Conservation (phyloP, 495 filamentous ascomycete genomes). For the Monascus purpureus region DNA sequence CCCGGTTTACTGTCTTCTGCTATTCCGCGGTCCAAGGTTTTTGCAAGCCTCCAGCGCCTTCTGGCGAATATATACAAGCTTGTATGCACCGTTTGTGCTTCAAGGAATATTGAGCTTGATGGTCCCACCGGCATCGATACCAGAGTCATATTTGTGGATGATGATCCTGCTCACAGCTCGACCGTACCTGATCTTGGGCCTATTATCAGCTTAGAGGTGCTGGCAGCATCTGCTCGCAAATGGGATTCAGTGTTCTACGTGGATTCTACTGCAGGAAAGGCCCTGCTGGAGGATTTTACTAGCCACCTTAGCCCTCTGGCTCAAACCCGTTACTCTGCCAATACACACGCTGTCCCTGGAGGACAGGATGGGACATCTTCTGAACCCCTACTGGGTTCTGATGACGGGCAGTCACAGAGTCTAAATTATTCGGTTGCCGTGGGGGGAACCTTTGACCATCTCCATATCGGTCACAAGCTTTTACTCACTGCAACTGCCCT, state of each 20-base stretch:
- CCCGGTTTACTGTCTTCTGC: constrained; percentile 24
- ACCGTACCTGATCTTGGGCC: constrained; percentile 29
- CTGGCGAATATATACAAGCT: constrained; percentile 69
- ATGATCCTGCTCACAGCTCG: constrained; percentile 27
- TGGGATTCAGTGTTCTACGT: constrained; percentile 63
- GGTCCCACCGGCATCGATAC: constrained; percentile 62
- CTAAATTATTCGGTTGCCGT: constrained; percentile 53
- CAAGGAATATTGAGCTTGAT: constrained; percentile 46
- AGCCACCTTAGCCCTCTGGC: constrained; percentile 9
- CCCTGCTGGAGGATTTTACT: constrained; percentile 16
- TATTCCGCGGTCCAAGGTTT: constrained; percentile 34
- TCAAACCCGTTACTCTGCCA: constrained; percentile 11
- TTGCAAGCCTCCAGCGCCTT: constrained; percentile 51
- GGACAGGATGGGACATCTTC: constrained; percentile 15
- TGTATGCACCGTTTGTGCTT: constrained; percentile 49
- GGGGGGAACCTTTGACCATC: constrained; percentile 92
- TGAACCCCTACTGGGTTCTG: constrained; percentile 9
- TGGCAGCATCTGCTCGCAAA: constrained; percentile 46
- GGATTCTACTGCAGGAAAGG: constrained; percentile 42
- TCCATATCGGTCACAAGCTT: constrained; percentile 92
- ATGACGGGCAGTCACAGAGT: constrained; percentile 8
- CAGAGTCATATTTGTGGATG: constrained; percentile 58
- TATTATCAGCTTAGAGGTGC: constrained; percentile 48
- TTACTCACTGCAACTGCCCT: constrained; percentile 75
- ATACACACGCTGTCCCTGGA: constrained; percentile 16